These are phyloP conservation scores for Fraxinus albicans DNA, from an alignment of 305 asterid species.

Conservation along the genomic window DNA sequence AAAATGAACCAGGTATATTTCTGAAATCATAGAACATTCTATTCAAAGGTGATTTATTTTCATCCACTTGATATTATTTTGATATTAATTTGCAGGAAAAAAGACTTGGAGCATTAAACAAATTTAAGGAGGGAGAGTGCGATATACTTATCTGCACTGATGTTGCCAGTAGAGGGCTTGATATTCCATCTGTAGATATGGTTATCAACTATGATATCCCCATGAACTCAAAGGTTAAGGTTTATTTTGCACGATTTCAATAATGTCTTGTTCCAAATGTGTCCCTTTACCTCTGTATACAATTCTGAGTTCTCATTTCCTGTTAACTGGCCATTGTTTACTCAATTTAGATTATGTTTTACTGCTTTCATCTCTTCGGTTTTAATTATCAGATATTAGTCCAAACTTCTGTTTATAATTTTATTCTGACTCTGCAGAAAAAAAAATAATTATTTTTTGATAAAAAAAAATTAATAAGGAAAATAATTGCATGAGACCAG, in stretches of 20 bases:
- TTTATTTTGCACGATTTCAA: constrained; percentile 7
- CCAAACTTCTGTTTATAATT: background rate
- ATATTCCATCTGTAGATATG: constrained; percentile 87
- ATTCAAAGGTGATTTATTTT: background rate
- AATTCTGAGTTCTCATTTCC: background rate
- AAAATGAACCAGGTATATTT: constrained; percentile 79
- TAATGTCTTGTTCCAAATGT: background rate
- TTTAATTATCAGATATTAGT: background rate
- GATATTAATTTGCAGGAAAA: constrained; percentile 48
- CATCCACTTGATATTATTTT: constrained; percentile 3
- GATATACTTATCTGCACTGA: constrained; percentile 83
- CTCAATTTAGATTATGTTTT: background rate
- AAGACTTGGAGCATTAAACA: constrained; percentile 82
- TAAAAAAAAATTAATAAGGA: background rate
- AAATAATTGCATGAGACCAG: background rate
- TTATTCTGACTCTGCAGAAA: background rate
- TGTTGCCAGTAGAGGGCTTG: constrained; percentile 95
- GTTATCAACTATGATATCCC: constrained; percentile 94
- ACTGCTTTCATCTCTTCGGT: background rate
- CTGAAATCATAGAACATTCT: background rate
- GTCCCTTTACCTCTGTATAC: background rate
- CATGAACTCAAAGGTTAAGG: constrained; percentile 75
- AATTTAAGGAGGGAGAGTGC: constrained; percentile 84
- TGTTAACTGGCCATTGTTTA: background rate
- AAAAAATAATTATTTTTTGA: background rate